These are phyloP conservation scores for Tulasnella sp. DNA, from an alignment of 768 basidiomycete genomes.

Conservation along the genomic window DNA sequence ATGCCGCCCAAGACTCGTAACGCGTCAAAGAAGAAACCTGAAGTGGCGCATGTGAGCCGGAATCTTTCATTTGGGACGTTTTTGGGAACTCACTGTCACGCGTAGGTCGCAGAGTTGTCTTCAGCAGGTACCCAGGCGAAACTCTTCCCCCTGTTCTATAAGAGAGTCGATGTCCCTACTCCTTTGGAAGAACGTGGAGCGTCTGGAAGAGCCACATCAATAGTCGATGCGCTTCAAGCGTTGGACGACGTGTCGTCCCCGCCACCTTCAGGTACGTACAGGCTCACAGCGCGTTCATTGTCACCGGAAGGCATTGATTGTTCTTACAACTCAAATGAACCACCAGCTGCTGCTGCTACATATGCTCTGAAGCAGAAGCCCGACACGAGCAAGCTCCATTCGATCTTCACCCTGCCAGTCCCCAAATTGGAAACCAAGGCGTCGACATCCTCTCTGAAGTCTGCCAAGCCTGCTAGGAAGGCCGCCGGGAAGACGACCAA, in stretches of 20 bases:
- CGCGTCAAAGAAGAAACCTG: not conserved
- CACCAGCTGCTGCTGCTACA: not conserved
- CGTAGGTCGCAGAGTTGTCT: no score
- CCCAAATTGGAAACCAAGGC: not conserved
- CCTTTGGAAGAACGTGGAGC: not conserved
- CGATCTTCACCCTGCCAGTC: constrained; percentile 9
- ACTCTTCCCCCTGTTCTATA: constrained; percentile 13
- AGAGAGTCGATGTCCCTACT: not conserved
- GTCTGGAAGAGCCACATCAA: not conserved
- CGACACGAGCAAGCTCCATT: not conserved
- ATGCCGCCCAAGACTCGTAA: constrained; percentile 2
- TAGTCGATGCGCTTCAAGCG: not conserved
- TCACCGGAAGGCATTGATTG: not conserved
- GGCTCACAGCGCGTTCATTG: not conserved
- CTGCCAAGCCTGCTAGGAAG: not conserved
- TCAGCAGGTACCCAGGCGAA: not conserved
- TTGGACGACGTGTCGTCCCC: constrained; percentile 5
- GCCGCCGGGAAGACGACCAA: not conserved
- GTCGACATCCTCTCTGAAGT: not conserved
- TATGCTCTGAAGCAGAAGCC: not conserved
- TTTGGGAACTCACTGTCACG: no score
- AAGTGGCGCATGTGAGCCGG: no score
- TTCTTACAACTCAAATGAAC: not conserved
- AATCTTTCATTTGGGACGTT: no score
- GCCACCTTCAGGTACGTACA: not conserved